Evolutionary conservation across 139 green algal genomes (phyloP).

Genomic region (Desmodesmus armatus): DNA sequence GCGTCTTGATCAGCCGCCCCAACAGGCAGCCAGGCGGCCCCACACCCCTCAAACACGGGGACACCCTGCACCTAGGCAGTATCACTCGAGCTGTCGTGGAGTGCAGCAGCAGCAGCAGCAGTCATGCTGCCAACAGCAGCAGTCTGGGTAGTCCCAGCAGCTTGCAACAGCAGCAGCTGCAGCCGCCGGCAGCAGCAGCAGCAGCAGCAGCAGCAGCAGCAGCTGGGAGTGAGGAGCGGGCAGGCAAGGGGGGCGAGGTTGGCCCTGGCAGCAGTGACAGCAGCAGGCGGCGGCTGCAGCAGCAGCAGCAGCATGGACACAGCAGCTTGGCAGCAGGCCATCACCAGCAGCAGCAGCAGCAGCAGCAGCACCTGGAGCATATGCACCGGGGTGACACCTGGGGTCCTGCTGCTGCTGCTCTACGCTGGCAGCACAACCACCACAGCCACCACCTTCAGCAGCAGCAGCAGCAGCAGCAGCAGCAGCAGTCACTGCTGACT

Average conservation of each 20-base stretch:
- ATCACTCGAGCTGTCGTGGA: constrained; percentile 42
- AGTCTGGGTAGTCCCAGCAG: not conserved
- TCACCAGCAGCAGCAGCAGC: not conserved
- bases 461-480: constrained; percentile 25
- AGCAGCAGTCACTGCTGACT: not conserved
- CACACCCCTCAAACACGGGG: constrained; percentile 36
- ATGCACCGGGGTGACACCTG: not conserved
- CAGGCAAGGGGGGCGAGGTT: not conserved
- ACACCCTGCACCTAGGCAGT: constrained; percentile 52
- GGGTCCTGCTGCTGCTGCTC: not conserved
- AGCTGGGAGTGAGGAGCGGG: not conserved
- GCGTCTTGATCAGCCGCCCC: constrained; percentile 63
- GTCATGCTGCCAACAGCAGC: not conserved
- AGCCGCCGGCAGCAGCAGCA: not conserved
- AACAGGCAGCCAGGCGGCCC: constrained; percentile 58
- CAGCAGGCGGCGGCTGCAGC: not conserved
- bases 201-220: not conserved
- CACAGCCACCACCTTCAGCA: not conserved
- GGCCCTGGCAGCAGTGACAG: not conserved
- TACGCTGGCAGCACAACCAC: not conserved
- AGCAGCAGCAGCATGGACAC: not conserved
- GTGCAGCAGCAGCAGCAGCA: constrained; percentile 36
- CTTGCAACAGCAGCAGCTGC: constrained; percentile 1
- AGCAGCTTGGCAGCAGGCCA: not conserved
- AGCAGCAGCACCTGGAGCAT: constrained; percentile 14